phyloP scores from a whole-genome alignment of 768 basidiomycete genomes.

The Amanita muscaria region DNA sequence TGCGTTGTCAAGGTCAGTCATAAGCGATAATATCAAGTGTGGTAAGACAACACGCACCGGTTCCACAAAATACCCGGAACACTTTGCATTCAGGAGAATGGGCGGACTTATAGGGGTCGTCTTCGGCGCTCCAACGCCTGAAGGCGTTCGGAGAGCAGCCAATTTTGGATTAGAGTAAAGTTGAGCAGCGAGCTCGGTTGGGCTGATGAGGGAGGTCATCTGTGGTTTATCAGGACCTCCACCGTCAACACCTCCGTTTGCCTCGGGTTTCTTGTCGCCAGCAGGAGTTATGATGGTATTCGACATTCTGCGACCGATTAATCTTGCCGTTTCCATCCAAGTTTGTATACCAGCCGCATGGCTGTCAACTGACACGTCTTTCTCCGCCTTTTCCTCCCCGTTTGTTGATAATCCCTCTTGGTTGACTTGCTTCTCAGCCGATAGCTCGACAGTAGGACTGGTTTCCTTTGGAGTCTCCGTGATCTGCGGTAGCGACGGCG shows the following conservation, averaged over 20 bases:
- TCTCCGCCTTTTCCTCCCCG: too few species aligned
- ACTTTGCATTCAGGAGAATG: constrained; percentile 69
- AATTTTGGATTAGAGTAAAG: constrained; percentile 35
- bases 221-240: constrained; percentile 12
- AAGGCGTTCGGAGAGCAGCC: constrained; percentile 26
- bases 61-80: constrained; percentile 97
- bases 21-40: neutral
- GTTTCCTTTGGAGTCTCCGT: neutral
- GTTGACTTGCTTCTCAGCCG: neutral
- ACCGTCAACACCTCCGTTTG: constrained; percentile 6
- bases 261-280: too few species aligned
- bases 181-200: constrained; percentile 34
- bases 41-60: constrained; percentile 50
- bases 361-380: too few species aligned
- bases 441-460: neutral
- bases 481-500: constrained; percentile 5
- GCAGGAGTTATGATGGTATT: constrained; percentile 30
- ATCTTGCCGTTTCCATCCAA: constrained; percentile 22
- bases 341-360: neutral
- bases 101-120: constrained; percentile 43
- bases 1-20: neutral
- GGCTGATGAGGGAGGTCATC: constrained; percentile 25
- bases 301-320: constrained; percentile 34
- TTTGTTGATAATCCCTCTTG: too few species aligned
- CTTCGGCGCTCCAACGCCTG: constrained; percentile 7